Percentiles rank a stretch among this genome's conserved stretches.
These are phyloP conservation scores for Plantago coronopus DNA, from an alignment of 305 asterid genomes.

Conservation along the genomic window DNA sequence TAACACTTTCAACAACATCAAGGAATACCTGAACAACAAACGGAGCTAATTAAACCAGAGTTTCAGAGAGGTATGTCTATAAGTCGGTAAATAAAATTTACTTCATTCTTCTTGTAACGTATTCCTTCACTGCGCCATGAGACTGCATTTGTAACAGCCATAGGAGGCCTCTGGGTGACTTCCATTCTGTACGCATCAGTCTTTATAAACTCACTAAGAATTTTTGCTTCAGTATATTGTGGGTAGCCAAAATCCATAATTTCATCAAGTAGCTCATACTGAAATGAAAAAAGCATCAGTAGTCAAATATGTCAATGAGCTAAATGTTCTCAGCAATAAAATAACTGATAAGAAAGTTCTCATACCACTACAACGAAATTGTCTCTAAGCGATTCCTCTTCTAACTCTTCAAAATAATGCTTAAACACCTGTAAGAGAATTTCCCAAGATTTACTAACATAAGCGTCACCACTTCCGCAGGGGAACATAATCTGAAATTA, in stretches of 20 bases:
- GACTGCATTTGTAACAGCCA: constrained; percentile 99
- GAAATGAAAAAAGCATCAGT: constrained; percentile 25
- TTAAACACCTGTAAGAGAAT: constrained; percentile 67
- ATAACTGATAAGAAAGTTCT: constrained; percentile 18
- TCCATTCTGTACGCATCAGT: constrained; percentile 99
- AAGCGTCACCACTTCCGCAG: constrained; percentile 13
- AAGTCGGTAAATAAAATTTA: constrained; percentile 27
- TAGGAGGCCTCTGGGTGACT: constrained; percentile 94
- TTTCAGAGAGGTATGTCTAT: constrained; percentile 8
- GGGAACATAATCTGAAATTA: constrained; percentile 15
- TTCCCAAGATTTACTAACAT: constrained; percentile 17
- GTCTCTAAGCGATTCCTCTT: constrained; percentile 96
- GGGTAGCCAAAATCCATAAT: constrained; percentile 99
- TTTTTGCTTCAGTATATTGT: constrained; percentile 94
- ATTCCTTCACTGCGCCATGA: constrained; percentile 99
- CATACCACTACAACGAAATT: constrained; percentile 96
- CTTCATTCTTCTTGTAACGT: constrained; percentile 89
- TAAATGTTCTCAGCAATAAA: constrained; percentile 5
- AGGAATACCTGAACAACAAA: constrained; percentile 54
- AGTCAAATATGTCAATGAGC: constrained; percentile 7
- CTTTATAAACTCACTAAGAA: constrained; percentile 96
- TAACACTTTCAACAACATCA: constrained; percentile 96
- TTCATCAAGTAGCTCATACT: constrained; percentile 96
- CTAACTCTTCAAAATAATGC: constrained; percentile 87
- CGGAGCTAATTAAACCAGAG: constrained; percentile 16